Evolutionary conservation across 768 basidiomycete genomes (phyloP).

Genomic region (Pleurotus giganteus): DNA sequence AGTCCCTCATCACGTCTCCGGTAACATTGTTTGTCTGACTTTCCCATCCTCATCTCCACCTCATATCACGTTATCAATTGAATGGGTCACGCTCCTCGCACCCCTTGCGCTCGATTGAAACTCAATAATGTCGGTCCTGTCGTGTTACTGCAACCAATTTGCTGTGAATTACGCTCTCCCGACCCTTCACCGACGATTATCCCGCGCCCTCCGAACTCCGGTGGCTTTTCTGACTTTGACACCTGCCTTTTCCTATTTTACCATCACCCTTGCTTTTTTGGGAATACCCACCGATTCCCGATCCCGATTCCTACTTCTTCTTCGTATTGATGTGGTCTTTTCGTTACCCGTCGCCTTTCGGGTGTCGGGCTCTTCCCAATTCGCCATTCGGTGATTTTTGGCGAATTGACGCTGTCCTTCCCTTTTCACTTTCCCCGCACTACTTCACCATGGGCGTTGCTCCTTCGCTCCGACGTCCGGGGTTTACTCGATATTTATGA

Average conservation of each 20-base stretch:
- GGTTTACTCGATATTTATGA: conserved; percentile 16
- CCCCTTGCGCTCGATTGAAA: not conserved
- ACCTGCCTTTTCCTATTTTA: not conserved
- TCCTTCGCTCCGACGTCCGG: conserved; percentile 18
- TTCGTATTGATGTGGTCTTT: not conserved
- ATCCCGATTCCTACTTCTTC: not conserved
- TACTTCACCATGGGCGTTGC: conserved; percentile 17
- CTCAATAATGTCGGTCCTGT: not conserved
- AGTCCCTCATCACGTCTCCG: conserved; percentile 13
- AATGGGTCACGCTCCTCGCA: not conserved
- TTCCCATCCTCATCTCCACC: conserved; percentile 1
- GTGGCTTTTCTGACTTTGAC: not conserved
- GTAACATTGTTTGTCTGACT: conserved; percentile 18
- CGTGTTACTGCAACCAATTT: not conserved
- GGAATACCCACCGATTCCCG: conserved; percentile 4
- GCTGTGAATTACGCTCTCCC: not conserved
- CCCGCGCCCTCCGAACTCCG: conserved; percentile 8
- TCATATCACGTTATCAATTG: not conserved
- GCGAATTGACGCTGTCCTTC: no score
- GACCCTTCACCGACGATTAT: conserved; percentile 12
- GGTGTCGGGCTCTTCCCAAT: conserved; percentile 8
- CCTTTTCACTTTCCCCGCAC: conserved; percentile 31
- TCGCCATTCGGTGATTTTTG: conserved; percentile 21
- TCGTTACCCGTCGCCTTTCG: conserved; percentile 11
- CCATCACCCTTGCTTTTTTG: conserved; percentile 4